A percentile compares a stretch with the other conserved stretches of the same genome.
phyloP scores from a whole-genome alignment of 306 rosid species.

The Medicago arabica region DNA sequence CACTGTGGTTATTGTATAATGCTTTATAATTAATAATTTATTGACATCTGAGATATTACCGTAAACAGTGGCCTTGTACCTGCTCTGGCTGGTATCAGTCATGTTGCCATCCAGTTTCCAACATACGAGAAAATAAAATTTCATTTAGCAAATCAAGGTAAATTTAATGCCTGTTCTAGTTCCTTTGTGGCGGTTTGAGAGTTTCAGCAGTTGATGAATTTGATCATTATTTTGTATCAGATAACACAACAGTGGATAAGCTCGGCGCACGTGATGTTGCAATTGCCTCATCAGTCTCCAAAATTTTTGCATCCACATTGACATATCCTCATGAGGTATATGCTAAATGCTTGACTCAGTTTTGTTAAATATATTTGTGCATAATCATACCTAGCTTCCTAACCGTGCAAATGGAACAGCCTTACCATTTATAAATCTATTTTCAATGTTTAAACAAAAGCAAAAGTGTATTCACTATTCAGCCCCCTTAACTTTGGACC shows the following conservation, averaged over 20 bases:
- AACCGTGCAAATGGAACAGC: constrained; percentile 13
- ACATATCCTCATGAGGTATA: constrained; percentile 94
- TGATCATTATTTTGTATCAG: constrained; percentile 47
- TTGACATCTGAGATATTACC: constrained; percentile 30
- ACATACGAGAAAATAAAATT: constrained; percentile 75
- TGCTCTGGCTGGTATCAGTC: constrained; percentile 93
- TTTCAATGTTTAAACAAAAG: constrained; percentile 23
- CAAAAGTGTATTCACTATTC: background rate
- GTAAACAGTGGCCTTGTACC: constrained; percentile 83
- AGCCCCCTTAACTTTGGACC: background rate
- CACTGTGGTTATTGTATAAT: constrained; percentile 13
- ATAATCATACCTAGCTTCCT: constrained; percentile 23
- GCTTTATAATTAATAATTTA: constrained; percentile 20
- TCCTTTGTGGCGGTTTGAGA: background rate
- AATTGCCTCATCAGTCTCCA: constrained; percentile 82
- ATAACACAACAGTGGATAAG: constrained; percentile 65
- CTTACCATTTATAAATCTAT: constrained; percentile 14
- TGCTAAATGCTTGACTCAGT: constrained; percentile 34
- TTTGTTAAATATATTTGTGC: constrained; percentile 17
- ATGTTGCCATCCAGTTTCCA: constrained; percentile 91
- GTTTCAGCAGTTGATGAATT: constrained; percentile 35
- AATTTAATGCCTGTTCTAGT: constrained; percentile 35
- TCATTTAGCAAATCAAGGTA: constrained; percentile 74
- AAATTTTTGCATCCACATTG: constrained; percentile 85
- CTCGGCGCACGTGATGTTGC: constrained; percentile 83